These are phyloP conservation scores for Carex cristatella DNA, from an alignment of 176 grass and related monocot genomes.

Conservation along the genomic window DNA sequence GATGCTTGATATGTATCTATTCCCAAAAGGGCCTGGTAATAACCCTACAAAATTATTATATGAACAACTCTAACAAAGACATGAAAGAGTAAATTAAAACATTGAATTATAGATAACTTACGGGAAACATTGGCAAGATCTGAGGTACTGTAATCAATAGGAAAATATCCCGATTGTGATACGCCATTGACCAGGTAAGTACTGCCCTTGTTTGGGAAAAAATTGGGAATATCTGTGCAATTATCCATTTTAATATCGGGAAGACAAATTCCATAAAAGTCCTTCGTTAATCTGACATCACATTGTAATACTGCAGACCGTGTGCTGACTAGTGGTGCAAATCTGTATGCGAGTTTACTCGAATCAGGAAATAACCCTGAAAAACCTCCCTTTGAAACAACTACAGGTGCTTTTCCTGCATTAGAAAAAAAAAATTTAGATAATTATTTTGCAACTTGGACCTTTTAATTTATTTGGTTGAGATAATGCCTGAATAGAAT, in stretches of 20 bases:
- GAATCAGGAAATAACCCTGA: conserved; percentile 86
- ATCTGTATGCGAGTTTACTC: conserved; percentile 39
- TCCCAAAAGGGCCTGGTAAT: not conserved
- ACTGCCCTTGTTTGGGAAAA: conserved; percentile 26
- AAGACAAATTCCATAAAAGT: conserved; percentile 62
- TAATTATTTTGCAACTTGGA: conserved; percentile 7
- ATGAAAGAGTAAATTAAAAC: not conserved
- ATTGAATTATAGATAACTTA: conserved; percentile 32
- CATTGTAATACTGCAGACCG: conserved; percentile 50
- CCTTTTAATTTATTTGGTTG: not conserved
- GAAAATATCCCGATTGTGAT: conserved; percentile 50
- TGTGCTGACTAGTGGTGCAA: conserved; percentile 33
- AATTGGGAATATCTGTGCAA: conserved; percentile 47
- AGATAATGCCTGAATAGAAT: not conserved
- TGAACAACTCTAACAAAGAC: not conserved
- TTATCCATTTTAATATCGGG: conserved; percentile 62
- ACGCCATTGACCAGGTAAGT: conserved; percentile 59
- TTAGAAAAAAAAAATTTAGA: not conserved
- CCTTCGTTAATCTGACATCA: conserved; percentile 70
- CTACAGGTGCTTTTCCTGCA: conserved; percentile 56
- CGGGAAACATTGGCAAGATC: conserved; percentile 36
- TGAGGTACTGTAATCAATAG: conserved; percentile 56
- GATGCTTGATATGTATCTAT: not conserved
- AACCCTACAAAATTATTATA: not conserved
- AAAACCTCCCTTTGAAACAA: conserved; percentile 78